Conservation (phyloP, 2,329 filamentous ascomycete species). For the Truncatella angustata region DNA sequence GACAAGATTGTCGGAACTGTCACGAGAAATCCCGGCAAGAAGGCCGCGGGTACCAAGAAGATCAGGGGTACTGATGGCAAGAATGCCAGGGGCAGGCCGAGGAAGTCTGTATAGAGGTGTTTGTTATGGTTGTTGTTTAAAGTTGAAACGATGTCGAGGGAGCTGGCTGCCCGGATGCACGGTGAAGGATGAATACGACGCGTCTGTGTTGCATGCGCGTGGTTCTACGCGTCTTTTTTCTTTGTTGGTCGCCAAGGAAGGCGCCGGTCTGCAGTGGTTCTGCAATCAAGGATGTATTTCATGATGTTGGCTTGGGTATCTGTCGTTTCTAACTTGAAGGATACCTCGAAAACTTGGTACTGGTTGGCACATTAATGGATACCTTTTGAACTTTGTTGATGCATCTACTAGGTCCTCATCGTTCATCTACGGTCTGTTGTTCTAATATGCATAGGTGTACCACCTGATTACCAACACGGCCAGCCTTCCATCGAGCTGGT, state of each 20-base stretch:
- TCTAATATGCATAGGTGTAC: no score
- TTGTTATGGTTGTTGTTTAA: not conserved
- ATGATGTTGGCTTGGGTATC: not conserved
- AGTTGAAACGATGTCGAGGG: no score
- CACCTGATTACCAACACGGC: no score
- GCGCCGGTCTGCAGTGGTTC: not conserved
- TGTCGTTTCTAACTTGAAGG: not conserved
- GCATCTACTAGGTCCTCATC: no score
- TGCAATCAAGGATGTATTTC: not conserved
- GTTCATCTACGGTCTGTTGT: no score
- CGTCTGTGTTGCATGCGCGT: no score
- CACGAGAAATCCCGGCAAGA: slow-evolving; percentile 24
- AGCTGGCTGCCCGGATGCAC: no score
- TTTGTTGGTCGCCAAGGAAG: not conserved
- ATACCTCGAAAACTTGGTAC: not conserved
- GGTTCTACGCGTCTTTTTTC: no score
- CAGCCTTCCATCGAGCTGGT: no score
- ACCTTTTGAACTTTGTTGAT: not conserved
- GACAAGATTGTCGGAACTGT: slow-evolving; percentile 24
- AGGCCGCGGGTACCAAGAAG: slow-evolving; percentile 25
- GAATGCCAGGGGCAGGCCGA: slow-evolving; percentile 13
- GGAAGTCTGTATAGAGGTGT: not conserved
- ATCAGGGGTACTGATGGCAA: slow-evolving; percentile 27
- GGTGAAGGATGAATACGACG: no score
- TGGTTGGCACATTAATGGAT: not conserved